Evolutionary conservation across 345 rosid species (phyloP).

Genomic region (Reutealis trisperma): DNA sequence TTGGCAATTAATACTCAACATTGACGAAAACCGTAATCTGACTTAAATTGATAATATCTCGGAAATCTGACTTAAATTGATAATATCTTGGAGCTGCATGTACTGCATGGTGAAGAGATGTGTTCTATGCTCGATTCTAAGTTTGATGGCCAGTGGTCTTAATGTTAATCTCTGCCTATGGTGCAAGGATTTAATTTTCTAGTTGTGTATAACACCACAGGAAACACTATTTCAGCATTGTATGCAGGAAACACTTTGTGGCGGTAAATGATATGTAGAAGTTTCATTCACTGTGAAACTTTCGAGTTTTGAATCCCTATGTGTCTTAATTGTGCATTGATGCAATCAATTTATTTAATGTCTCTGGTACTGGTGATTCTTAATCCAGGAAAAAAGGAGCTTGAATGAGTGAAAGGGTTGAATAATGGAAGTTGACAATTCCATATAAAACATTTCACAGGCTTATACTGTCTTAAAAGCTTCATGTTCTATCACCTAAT

Average conservation of each 20-base stretch:
- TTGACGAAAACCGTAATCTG: neutral
- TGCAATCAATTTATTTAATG: neutral
- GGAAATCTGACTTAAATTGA: neutral
- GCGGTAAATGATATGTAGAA: neutral
- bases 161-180: neutral
- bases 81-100: neutral
- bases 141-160: neutral
- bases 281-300: neutral
- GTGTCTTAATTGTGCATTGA: neutral
- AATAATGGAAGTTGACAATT: too few species aligned
- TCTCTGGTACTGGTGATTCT: neutral
- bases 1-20: neutral
- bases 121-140: neutral
- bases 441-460: too few species aligned
- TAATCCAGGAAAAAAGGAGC: too few species aligned
- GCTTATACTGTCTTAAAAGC: too few species aligned
- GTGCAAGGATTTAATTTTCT: neutral
- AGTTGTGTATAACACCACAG: neutral
- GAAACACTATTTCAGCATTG: neutral
- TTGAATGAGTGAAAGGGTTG: too few species aligned
- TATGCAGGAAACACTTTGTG: neutral
- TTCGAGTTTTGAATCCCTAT: too few species aligned
- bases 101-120: neutral
- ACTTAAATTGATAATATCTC: too few species aligned
- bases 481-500: too few species aligned